Conservation (phyloP, 2,329 filamentous ascomycete species). For the Rutstroemia sp. region DNA sequence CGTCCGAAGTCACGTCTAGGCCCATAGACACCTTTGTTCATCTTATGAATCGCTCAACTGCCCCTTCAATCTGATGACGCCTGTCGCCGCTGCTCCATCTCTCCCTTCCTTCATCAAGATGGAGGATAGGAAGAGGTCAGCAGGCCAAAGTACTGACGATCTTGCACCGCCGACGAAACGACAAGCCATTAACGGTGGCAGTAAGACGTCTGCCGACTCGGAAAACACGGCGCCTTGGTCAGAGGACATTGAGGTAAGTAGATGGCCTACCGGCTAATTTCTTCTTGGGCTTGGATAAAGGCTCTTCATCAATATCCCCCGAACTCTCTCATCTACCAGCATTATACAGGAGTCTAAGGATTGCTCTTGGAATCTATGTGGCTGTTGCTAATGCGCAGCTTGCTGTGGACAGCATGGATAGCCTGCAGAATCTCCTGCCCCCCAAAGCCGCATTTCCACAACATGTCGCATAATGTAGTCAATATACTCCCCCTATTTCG, state of each 20-base stretch:
- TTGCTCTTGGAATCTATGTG: conserved; percentile 22
- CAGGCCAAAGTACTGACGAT: conserved; percentile 59
- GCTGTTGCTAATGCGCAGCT: conserved; percentile 38
- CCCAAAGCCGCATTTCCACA: conserved; percentile 19
- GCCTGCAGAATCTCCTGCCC: conserved; percentile 29
- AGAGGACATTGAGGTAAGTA: conserved; percentile 66
- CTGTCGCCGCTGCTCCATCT: conserved; percentile 39
- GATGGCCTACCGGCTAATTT: conserved; percentile 9
- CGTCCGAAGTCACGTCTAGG: conserved; percentile 7
- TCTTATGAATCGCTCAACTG: conserved; percentile 5
- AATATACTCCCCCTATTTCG: conserved; percentile 12
- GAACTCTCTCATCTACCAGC: conserved; percentile 14
- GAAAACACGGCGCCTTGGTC: conserved; percentile 56
- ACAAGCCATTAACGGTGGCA: conserved; percentile 81
- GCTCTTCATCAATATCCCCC: conserved; percentile 11
- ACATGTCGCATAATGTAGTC: conserved; percentile 8
- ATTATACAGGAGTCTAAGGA: conserved; percentile 13
- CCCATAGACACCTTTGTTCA: neutral
- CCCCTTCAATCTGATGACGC: conserved; percentile 50
- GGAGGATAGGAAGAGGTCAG: conserved; percentile 98
- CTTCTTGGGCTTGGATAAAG: neutral
- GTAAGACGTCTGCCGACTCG: conserved; percentile 54
- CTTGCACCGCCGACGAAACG: conserved; percentile 85
- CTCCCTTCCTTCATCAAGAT: conserved; percentile 86
- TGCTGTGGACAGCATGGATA: conserved; percentile 36